Conservation (phyloP, 83 land plant genomes). For the Larix sibirica region DNA sequence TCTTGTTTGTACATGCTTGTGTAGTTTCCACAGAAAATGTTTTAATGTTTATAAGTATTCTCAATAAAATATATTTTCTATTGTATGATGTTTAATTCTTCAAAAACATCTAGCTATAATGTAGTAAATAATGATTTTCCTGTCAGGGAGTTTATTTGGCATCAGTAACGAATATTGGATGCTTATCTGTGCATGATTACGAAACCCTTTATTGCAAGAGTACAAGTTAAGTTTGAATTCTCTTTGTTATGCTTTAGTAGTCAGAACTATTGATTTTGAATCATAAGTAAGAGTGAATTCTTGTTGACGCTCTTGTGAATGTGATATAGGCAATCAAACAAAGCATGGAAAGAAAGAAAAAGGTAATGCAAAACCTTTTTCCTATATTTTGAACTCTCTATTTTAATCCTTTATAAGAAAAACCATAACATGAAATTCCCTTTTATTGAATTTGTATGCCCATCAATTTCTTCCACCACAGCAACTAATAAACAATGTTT, state of each 20-base stretch:
- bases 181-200: constrained; percentile 8
- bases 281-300: not conserved
- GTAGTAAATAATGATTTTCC: not conserved
- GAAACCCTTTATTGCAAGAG: constrained; percentile 7
- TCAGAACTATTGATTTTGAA: not conserved
- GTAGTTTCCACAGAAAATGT: not conserved
- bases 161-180: constrained; percentile 8
- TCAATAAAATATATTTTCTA: not conserved
- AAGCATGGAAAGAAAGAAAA: not conserved
- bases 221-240: not conserved
- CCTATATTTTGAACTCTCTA: too few relatives aligned
- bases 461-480: too few relatives aligned
- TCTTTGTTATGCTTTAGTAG: not conserved
- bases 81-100: not conserved
- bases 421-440: not conserved
- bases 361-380: not conserved
- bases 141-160: constrained; percentile 12
- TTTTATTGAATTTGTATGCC: not conserved
- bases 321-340: not conserved
- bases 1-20: not conserved
- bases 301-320: not conserved
- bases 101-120: not conserved
- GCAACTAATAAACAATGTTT: not conserved
- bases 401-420: not conserved
- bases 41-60: not conserved